Base-by-base conservation (phyloP, 352 stramenopile genomes). In the Pythium biforme region DNA sequence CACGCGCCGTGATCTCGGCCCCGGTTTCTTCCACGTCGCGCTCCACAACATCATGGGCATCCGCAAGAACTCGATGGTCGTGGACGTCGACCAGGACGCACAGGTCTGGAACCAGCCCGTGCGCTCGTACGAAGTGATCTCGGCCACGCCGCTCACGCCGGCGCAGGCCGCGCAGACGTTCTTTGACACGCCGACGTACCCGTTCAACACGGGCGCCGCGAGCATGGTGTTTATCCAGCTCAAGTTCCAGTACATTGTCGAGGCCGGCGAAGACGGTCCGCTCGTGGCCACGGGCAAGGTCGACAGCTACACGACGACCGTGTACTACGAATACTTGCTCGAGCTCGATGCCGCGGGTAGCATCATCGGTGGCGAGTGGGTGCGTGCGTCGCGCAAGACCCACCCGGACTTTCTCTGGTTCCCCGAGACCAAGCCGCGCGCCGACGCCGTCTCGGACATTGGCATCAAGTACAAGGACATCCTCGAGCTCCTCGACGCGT, bases 51-150 rank as follows among this genome's bases (percentile, higher is more conserved):
- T 87, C 19, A 61, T 89, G 4, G 75, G 71, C 2, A 69, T 66
- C 6, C 64, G 79, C 19, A 75, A 76, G 19, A 3, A 60, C 10
- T 55, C 68, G 1, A 83, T 86, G 54, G 51, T 89, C 1, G 59
- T 74, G 6, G 80, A 89, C 41, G 67, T 80, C 55, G 3, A 62
- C 70, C 5, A 68, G 66, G 37, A 43, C 23, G 33, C 48, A 0
- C 50, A 79, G 55, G 78, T 89, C 20, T 88, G 79, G 77, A 88
- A 90, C 70, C 76, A 86, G 54, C 79, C 79, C 9, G 69, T 90
- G 45, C 69, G 75, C 34, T 72, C 73, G 52, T 83, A 62, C 60
- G 60, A 67, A 39, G 33, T 67, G 22, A 14, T 43, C 33, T 53
- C 61, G 9, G 51, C 55, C 43, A 51, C 41, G 22, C 41, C 23